A percentile compares a stretch with the other conserved stretches of the same genome.
Evolutionary conservation across 2,329 filamentous ascomycete species (phyloP).

Genomic region (Chaetothyriales sp.): DNA sequence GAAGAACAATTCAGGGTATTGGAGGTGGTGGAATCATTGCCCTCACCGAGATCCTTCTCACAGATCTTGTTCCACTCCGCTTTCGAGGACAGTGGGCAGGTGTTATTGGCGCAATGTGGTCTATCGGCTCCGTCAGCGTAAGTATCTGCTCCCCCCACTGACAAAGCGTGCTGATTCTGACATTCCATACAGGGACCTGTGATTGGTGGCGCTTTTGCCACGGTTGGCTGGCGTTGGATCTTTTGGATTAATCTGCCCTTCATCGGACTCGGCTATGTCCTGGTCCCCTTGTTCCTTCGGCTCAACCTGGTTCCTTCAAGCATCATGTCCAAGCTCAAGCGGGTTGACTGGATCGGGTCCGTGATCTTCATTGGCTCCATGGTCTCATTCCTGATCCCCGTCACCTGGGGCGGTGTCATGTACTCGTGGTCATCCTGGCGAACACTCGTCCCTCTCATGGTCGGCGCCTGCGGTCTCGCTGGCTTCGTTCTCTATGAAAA

Average conservation of each 20-base stretch:
- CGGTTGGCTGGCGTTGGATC: constrained; percentile 40
- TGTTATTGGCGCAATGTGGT: constrained; percentile 15
- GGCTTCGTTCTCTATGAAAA: constrained; percentile 44
- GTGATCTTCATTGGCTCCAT: constrained; percentile 46
- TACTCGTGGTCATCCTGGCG: constrained; percentile 51
- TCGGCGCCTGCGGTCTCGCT: constrained; percentile 40
- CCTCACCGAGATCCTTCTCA: constrained; percentile 31
- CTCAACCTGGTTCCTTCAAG: constrained; percentile 36
- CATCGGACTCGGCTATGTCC: constrained; percentile 34
- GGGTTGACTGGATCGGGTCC: constrained; percentile 51
- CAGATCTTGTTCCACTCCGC: constrained; percentile 31
- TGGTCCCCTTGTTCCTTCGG: constrained; percentile 41
- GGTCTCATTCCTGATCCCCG: constrained; percentile 46
- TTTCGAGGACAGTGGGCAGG: constrained; percentile 16
- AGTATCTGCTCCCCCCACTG: background rate
- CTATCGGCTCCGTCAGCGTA: constrained; percentile 10
- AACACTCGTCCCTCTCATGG: constrained; percentile 47
- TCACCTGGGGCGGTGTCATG: constrained; percentile 53
- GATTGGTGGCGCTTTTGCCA: constrained; percentile 21
- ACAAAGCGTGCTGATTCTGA: background rate
- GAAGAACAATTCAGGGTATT: constrained; percentile 48
- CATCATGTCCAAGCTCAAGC: constrained; percentile 36
- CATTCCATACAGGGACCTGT: constrained; percentile 12
- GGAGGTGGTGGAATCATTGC: constrained; percentile 34
- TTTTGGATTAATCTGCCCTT: constrained; percentile 53